Percentiles rank a stretch among this genome's conserved stretches.
phyloP scores from a whole-genome alignment of 192 early-diverging fungal species.

The Podila verticillata region DNA sequence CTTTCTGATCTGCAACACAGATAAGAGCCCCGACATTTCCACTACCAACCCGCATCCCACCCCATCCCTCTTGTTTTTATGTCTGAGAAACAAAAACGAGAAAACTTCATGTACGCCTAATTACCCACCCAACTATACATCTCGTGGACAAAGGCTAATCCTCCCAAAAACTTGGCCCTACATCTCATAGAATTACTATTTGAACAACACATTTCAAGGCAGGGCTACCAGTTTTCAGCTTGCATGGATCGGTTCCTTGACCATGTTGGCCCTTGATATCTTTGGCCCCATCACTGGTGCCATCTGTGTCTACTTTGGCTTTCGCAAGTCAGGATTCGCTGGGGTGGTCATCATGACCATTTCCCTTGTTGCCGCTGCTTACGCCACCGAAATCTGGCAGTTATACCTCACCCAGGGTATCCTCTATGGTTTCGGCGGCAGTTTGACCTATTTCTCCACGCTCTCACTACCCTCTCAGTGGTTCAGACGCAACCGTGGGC shows the following conservation, averaged over 20 bases:
- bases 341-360: constrained; percentile 1
- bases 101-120: no score
- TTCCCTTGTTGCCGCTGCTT: not conserved
- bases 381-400: not conserved
- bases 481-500: constrained; percentile 61
- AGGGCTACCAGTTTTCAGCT: not conserved
- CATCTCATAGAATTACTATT: no score
- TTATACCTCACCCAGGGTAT: not conserved
- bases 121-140: no score
- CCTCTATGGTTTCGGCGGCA: constrained; percentile 1
- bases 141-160: no score
- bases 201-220: not conserved
- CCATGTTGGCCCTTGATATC: not conserved
- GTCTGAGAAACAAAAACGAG: no score
- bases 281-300: not conserved
- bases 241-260: not conserved
- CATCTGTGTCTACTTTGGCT: not conserved
- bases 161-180: no score
- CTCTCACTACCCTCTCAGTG: constrained; percentile 66
- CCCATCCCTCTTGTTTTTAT: no score
- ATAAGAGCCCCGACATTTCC: no score
- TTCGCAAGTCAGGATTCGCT: not conserved
- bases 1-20: no score
- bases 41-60: no score
- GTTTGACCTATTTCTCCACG: constrained; percentile 61